A percentile compares a stretch with the other conserved stretches of the same genome.
phyloP scores from a whole-genome alignment of 2,329 filamentous ascomycete species.

The Cryphonectria radicalis region DNA sequence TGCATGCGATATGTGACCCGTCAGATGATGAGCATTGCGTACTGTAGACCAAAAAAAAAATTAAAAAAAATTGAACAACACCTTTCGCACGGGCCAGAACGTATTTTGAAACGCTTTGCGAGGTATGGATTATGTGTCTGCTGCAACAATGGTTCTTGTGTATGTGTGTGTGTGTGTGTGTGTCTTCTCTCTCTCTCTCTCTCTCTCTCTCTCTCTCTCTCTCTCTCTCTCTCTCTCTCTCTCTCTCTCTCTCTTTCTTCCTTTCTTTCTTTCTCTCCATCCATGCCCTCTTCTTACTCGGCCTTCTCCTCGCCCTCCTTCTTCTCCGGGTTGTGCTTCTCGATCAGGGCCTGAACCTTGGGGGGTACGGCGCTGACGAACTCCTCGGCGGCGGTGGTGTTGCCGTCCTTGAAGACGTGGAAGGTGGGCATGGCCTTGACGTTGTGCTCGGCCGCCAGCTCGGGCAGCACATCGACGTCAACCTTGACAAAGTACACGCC shows the following conservation, averaged over 20 bases:
- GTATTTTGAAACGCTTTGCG: background rate
- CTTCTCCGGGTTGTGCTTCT: constrained; percentile 33
- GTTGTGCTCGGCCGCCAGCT: constrained; percentile 75
- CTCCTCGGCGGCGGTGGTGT: constrained; percentile 73
- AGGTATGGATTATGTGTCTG: constrained; percentile 2
- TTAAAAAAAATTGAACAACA: too few relatives aligned
- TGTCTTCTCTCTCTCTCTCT: background rate
- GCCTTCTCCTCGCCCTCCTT: constrained; percentile 23
- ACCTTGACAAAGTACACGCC: constrained; percentile 80
- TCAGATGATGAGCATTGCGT: background rate
- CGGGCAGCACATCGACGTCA: constrained; percentile 82
- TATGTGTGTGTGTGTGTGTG: too few relatives aligned
- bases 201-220: background rate
- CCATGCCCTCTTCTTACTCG: constrained; percentile 21
- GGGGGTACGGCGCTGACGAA: constrained; percentile 81
- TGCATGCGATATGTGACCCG: background rate
- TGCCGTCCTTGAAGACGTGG: constrained; percentile 77
- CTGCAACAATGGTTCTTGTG: background rate
- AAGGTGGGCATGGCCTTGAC: constrained; percentile 95
- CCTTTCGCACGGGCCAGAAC: background rate
- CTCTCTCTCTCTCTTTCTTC: background rate
- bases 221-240: background rate
- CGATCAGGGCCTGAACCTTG: constrained; percentile 58
- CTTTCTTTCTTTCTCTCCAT: background rate
- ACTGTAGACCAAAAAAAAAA: background rate